Evolutionary conservation across 2,329 filamentous ascomycete genomes (phyloP), one percentile per base, ranked within the genome.

Genomic region (Trichoderma afroharzianum): DNA sequence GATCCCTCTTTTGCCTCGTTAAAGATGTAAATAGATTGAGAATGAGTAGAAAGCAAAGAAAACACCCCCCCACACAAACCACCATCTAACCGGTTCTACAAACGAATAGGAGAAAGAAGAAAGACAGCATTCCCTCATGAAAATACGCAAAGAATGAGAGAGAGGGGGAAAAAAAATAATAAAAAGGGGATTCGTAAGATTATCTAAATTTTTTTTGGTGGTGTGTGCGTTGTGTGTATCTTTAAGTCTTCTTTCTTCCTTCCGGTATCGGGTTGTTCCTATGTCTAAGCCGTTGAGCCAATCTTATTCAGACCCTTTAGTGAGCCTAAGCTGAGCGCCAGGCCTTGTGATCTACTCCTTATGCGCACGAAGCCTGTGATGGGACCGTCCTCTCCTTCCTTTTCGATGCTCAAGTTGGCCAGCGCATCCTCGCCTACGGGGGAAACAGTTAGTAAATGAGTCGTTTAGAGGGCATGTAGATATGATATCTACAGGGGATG

Each of bases 281-380:
- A 67, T 24, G 26, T 71, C 71, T 77, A 80, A 36, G 78, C 75
- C 47, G 78, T 77, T 30, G 81, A 81, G 71, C 87, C 88, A 76
- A 91, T 91, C 83, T 95, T 96, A 85, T 95, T 97, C 74, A 99
- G 85, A 2, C 96, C 96, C 85, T 98, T 99, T 78, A 99, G 86
- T 63, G 94, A 97, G 36, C 96, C 96, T 74, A 99, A 85, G 83
- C 95, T 98, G 76, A 99, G 85, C 12, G 96, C 96, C 79, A 99
- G 86, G 63, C 96, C 96, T 84, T 99, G 96, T 47, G 94, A 97
- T 80, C 96, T 92, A 86, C 95, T 98, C 83, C 96, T 91, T 88
- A 99, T 99, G 80, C 96, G 91, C 74, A 99, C 95, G 82, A 99
- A 99, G 58, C 96, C 96, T 55, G 95, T 98, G 74, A 99, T 95